Base-by-base conservation (phyloP, 805 yeast genomes). In the Candida arabinofermentans region DNA sequence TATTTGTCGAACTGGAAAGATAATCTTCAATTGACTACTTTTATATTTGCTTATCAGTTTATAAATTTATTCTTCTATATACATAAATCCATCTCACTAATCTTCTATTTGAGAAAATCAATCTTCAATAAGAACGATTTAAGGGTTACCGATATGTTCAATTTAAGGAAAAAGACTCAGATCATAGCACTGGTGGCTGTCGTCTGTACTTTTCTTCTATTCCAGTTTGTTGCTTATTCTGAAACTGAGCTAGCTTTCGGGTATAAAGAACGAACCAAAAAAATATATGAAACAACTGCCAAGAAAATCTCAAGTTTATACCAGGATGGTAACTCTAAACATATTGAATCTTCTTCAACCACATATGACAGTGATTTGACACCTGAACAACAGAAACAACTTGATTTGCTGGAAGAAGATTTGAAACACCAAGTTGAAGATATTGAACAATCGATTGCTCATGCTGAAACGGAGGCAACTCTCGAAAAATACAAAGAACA, bases 271-370 rank as follows among this genome's bases (percentile, higher is more conserved):
- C n/a, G 27, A 18, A 22, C 34, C 12, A 27, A 27, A 12, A 12
- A 37, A 10, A 23, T 31, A 21, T 31, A 29, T n/a, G 24, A 37
- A 37, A 12, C 37, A 10, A 35, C 37, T 10, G 14, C 37, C 8
- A 24, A 35, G 13, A 35, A 26, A 14, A 6, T 35, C 10, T 26
- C 37, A 4, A 26, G 12, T 18, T 8, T 35, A 12, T 35, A 35
- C 18, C 10, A n/a, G 3, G 37, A 37, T 13, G 29, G 21, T 30
- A 16, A 37, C 17, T 27, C 21, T n/a, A 23, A 35, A 23, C 18
- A 26, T 24, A 26, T 35, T 22, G 4, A 30, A 19, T 24, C 7
- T 10, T 7, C 4, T 17, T 19, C 10, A 31, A 37, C n/a, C 24
- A 12, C 2, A 27, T 21, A 36, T 3, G 27, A 19, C 7, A 10